A percentile compares a stretch with the other conserved stretches of the same genome.
Conservation (phyloP, 768 basidiomycete genomes). For the Lactarius pseudohatsudake region DNA sequence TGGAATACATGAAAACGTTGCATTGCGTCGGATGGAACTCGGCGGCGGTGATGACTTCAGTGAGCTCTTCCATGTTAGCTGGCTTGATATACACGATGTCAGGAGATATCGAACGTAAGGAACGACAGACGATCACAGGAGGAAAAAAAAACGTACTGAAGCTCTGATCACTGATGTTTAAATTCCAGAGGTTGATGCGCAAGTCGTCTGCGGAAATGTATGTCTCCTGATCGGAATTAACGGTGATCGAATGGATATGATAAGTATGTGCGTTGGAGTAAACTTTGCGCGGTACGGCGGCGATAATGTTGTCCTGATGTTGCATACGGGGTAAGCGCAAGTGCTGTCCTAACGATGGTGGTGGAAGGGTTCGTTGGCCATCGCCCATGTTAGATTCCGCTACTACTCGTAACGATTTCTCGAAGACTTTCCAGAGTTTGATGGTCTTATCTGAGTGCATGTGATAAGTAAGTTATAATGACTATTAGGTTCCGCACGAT, state of each 20-base stretch:
- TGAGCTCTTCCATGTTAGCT: constrained; percentile 99
- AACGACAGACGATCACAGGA: background rate
- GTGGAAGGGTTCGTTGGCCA: constrained; percentile 67
- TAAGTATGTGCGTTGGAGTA: constrained; percentile 99
- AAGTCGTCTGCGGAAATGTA: constrained; percentile 99
- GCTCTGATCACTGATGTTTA: constrained; percentile 97
- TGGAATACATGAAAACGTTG: constrained; percentile 99
- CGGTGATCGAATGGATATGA: constrained; percentile 99
- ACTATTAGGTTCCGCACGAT: constrained; percentile 37
- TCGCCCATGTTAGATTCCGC: constrained; percentile 94
- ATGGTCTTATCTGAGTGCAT: constrained; percentile 88
- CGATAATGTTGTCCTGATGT: constrained; percentile 96
- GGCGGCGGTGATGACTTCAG: constrained; percentile 99
- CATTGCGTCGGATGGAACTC: constrained; percentile 98
- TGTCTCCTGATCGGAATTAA: constrained; percentile 99
- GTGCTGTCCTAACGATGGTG: constrained; percentile 56
- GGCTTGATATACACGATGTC: constrained; percentile 99
- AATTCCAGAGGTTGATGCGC: constrained; percentile 96
- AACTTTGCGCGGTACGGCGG: constrained; percentile 97
- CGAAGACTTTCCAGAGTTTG: constrained; percentile 99
- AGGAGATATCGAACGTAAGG: constrained; percentile 35
- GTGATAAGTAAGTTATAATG: constrained; percentile 22
- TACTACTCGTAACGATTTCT: constrained; percentile 93
- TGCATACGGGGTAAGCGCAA: constrained; percentile 89
- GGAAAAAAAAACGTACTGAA: constrained; percentile 73